phyloP scores from a whole-genome alignment of 108 stramenopile genomes.

The Nannochloropsis salina region DNA sequence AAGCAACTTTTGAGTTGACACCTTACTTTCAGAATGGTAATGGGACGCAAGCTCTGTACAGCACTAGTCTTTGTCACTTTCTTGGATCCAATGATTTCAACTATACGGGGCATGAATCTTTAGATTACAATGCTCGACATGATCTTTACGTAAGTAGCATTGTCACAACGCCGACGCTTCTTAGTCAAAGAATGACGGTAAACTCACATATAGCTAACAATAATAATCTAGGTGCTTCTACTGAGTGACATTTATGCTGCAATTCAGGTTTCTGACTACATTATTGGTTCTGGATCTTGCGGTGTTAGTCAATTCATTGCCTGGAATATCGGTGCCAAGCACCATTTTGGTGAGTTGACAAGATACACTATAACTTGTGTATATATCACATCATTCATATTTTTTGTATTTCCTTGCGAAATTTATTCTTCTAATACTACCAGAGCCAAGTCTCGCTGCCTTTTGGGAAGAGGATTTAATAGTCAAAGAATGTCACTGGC shows the following conservation, averaged over 20 bases:
- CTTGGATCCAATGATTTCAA: not conserved
- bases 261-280: not conserved
- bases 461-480: not conserved
- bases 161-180: not conserved
- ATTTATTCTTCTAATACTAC: not conserved
- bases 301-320: not conserved
- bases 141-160: not conserved
- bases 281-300: not conserved
- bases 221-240: not conserved
- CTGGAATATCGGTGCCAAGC: not conserved
- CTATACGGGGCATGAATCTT: not conserved
- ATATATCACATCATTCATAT: not conserved
- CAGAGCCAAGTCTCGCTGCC: not conserved
- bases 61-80: not conserved
- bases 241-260: not conserved
- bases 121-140: not conserved
- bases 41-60: not conserved
- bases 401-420: not conserved
- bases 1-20: not conserved
- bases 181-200: too few species aligned
- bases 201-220: too few species aligned
- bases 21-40: not conserved
- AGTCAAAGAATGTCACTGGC: not conserved
- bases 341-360: not conserved
- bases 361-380: not conserved